Conservation (phyloP, 148 eudicot species). For the Dianthus caryophyllus region DNA sequence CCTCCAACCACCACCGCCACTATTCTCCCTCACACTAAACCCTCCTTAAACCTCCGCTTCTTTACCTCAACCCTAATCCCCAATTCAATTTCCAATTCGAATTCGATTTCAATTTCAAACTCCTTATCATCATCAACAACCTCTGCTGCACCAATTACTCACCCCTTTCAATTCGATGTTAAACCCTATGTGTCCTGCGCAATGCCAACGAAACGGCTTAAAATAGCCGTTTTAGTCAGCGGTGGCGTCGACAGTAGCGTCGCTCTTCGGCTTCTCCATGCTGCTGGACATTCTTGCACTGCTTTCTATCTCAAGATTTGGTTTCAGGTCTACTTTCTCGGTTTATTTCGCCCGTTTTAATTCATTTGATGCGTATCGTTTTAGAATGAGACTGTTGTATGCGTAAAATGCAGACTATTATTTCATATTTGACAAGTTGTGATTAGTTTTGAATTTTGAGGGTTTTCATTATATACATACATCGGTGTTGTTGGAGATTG, state of each 20-base stretch:
- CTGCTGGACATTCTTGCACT: slow-evolving; percentile 93
- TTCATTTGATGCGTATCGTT: not conserved
- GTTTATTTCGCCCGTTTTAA: not conserved
- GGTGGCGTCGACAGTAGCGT: slow-evolving; percentile 98
- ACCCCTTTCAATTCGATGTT: slow-evolving; percentile 27
- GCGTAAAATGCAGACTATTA: too few relatives aligned
- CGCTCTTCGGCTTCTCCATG: slow-evolving; percentile 85
- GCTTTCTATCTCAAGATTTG: slow-evolving; percentile 95
- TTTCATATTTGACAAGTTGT: too few relatives aligned
- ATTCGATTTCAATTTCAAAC: slow-evolving; percentile 7
- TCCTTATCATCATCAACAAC: slow-evolving; percentile 16
- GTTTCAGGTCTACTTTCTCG: slow-evolving; percentile 52
- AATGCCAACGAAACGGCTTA: slow-evolving; percentile 48
- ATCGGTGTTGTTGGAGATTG: too few relatives aligned
- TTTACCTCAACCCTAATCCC: not conserved
- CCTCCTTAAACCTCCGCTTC: not conserved
- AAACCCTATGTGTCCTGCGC: slow-evolving; percentile 59
- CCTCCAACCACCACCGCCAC: slow-evolving; percentile 15
- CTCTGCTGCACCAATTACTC: slow-evolving; percentile 1
- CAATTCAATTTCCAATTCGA: too few relatives aligned
- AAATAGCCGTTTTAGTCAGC: slow-evolving; percentile 75
- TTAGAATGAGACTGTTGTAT: too few relatives aligned
- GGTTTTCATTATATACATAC: too few relatives aligned
- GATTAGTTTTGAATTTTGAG: too few relatives aligned
- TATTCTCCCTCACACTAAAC: slow-evolving; percentile 10